Conservation (phyloP, 345 rosid genomes). For the Cardamine occulta region DNA sequence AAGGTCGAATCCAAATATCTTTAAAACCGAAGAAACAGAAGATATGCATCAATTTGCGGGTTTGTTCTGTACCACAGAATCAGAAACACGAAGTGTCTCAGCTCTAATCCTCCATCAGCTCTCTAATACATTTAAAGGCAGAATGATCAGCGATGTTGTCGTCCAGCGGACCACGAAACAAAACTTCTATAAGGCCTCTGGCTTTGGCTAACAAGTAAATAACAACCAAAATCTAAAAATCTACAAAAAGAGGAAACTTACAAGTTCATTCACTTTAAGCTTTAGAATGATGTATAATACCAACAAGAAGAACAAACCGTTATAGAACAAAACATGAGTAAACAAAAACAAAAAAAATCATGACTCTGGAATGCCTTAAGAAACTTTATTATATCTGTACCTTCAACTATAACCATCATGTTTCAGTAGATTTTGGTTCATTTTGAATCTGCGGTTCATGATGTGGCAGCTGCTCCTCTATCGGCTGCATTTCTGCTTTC, state of each 20-base stretch:
- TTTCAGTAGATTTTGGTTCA: constrained; percentile 26
- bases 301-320: constrained; percentile 12
- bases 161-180: not conserved
- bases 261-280: constrained; percentile 16
- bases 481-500: constrained; percentile 50
- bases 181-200: not conserved
- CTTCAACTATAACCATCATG: constrained; percentile 15
- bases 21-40: too few species aligned
- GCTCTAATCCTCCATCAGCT: not conserved
- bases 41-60: too few species aligned
- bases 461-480: constrained; percentile 24
- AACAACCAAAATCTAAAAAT: not conserved
- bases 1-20: too few species aligned
- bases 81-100: not conserved
- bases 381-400: constrained; percentile 21
- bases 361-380: not conserved
- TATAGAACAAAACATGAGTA: not conserved
- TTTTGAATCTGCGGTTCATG: constrained; percentile 19
- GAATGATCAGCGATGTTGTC: too few species aligned
- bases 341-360: constrained; percentile 16
- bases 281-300: constrained; percentile 13
- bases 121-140: too few species aligned
- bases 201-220: not conserved
- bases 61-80: too few species aligned
- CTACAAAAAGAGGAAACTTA: not conserved